Percentiles rank a stretch among this genome's conserved stretches.
These are phyloP conservation scores for Neoarthrinium moseri DNA, from an alignment of 2,329 filamentous ascomycete species.

Conservation along the genomic window DNA sequence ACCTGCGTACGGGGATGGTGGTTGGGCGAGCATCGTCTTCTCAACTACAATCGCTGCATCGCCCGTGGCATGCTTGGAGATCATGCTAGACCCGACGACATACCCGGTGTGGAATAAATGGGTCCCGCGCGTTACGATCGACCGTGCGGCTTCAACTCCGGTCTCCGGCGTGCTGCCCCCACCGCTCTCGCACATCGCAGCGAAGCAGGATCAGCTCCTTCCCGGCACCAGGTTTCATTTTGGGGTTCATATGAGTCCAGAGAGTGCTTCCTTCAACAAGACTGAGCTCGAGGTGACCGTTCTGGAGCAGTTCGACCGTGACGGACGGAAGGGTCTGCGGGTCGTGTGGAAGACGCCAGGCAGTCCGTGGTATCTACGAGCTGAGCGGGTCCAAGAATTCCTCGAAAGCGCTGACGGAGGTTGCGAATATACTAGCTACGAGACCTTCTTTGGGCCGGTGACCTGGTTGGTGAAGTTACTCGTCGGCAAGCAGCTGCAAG, in stretches of 20 bases:
- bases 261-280: conserved; percentile 14
- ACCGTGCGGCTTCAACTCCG: conserved; percentile 9
- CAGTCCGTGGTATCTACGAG: conserved; percentile 30
- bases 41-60: conserved; percentile 31
- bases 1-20: conserved; percentile 27
- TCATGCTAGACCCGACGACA: conserved; percentile 27
- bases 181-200: conserved; percentile 16
- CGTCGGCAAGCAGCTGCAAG: conserved; percentile 29
- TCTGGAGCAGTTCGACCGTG: conserved; percentile 31
- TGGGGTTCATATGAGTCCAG: conserved; percentile 30
- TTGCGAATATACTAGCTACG: conserved; percentile 40
- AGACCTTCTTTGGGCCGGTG: conserved; percentile 43
- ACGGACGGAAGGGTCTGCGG: conserved; percentile 31
- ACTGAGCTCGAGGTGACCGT: conserved; percentile 25
- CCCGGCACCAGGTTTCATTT: conserved; percentile 31
- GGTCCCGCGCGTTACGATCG: conserved; percentile 23
- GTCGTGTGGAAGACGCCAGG: conserved; percentile 37
- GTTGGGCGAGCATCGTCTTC: conserved; percentile 27
- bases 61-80: conserved; percentile 27
- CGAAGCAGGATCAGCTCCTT: conserved; percentile 21
- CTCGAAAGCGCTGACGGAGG: conserved; percentile 27
- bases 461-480: conserved; percentile 30
- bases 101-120: conserved; percentile 37
- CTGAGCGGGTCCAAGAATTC: conserved; percentile 44
- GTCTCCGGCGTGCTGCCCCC: conserved; percentile 8